phyloP scores from a whole-genome alignment of 371 early-diverging fungal species.

The Gilbertella persicaria region DNA sequence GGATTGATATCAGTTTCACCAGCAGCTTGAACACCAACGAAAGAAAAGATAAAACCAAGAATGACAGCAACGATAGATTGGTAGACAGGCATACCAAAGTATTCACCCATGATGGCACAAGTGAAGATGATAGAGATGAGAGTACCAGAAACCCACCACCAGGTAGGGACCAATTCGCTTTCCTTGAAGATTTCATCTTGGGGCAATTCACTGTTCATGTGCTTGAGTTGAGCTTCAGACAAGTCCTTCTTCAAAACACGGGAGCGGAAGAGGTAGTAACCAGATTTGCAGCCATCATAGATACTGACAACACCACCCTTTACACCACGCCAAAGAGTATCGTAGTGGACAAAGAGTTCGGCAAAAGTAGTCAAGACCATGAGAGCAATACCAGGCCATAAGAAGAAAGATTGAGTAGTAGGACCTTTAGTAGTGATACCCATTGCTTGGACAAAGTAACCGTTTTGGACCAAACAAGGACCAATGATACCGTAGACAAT shows the following conservation, averaged over 20 bases:
- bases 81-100: constrained; percentile 60
- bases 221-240: neutral
- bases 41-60: constrained; percentile 68
- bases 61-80: constrained; percentile 61
- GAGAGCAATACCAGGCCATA: constrained; percentile 78
- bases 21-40: constrained; percentile 69
- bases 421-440: constrained; percentile 41
- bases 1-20: constrained; percentile 76
- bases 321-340: constrained; percentile 59
- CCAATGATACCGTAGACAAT: constrained; percentile 60
- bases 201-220: constrained; percentile 4
- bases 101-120: constrained; percentile 59
- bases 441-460: constrained; percentile 32
- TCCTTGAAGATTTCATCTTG: constrained; percentile 33
- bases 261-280: constrained; percentile 4
- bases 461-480: constrained; percentile 41
- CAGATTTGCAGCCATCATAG: neutral
- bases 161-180: constrained; percentile 60
- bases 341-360: constrained; percentile 60
- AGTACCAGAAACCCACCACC: constrained; percentile 64
- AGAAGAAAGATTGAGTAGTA: constrained; percentile 57
- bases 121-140: constrained; percentile 60
- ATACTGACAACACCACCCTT: constrained; percentile 42
- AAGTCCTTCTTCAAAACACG: constrained; percentile 11
- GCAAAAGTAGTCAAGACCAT: constrained; percentile 70